These are phyloP conservation scores for Porcisia hertigi DNA, from an alignment of 208 protist genomes.

Conservation along the genomic window DNA sequence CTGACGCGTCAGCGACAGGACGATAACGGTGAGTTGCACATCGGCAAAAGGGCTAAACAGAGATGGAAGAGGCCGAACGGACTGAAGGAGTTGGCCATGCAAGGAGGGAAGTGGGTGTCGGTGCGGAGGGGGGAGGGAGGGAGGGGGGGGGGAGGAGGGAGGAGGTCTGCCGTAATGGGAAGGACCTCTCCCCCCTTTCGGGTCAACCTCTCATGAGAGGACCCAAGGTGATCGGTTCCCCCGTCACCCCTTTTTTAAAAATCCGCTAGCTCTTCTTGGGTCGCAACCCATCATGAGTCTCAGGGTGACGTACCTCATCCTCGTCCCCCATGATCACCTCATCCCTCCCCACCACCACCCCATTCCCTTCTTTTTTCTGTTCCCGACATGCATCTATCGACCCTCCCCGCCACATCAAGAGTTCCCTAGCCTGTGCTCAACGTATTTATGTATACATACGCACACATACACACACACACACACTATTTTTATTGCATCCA, in stretches of 20 bases:
- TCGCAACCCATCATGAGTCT: neutral
- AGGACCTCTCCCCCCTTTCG: neutral
- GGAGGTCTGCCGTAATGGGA: neutral
- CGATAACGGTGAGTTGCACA: neutral
- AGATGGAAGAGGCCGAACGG: neutral
- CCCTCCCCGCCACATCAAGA: neutral
- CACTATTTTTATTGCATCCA: neutral
- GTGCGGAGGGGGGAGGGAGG: neutral
- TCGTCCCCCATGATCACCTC: too few relatives aligned
- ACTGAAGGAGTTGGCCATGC: neutral
- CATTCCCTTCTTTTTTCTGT: neutral
- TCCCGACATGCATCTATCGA: neutral
- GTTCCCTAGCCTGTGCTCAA: neutral
- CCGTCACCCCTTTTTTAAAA: neutral
- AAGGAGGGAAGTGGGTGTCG: too few relatives aligned
- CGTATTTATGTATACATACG: too few relatives aligned
- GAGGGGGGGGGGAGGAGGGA: neutral
- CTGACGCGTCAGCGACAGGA: neutral
- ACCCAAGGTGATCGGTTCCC: neutral
- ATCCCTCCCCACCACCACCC: neutral
- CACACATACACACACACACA: constrained; percentile 11
- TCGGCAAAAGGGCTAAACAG: neutral
- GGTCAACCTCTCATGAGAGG: neutral
- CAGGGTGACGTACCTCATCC: too few relatives aligned
- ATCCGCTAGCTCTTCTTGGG: neutral